A percentile compares a stretch with the other conserved stretches of the same genome.
Conservation (phyloP, 495 filamentous ascomycete genomes). For the Cryomyces minteri region DNA sequence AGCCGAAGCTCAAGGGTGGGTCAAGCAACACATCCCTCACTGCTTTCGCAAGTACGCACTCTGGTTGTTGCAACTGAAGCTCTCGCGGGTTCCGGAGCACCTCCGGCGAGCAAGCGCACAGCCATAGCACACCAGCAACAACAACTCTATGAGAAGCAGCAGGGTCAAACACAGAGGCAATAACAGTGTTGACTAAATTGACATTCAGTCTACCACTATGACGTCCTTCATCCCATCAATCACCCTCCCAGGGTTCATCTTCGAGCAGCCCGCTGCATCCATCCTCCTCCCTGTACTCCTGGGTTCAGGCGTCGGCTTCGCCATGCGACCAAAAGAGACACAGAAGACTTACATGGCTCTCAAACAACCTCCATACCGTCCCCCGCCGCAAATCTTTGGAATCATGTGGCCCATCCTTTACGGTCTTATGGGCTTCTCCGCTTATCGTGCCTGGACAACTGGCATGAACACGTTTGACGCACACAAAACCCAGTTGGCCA, state of each 20-base stretch:
- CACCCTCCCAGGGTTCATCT: constrained; percentile 44
- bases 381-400: constrained; percentile 64
- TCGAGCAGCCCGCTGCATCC: constrained; percentile 44
- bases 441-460: constrained; percentile 46
- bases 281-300: constrained; percentile 49
- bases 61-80: no score
- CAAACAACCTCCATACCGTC: constrained; percentile 62
- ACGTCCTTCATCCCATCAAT: constrained; percentile 39
- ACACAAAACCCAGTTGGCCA: constrained; percentile 18
- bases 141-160: no score
- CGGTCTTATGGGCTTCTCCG: constrained; percentile 73
- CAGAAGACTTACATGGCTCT: constrained; percentile 45
- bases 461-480: constrained; percentile 34
- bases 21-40: no score
- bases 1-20: no score
- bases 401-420: constrained; percentile 80
- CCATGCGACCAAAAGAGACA: constrained; percentile 38
- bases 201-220: constrained; percentile 26
- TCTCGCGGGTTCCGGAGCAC: no score
- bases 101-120: no score
- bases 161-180: no score
- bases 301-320: constrained; percentile 42
- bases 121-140: no score
- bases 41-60: no score
- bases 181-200: neutral